A percentile compares a stretch with the other conserved stretches of the same genome.
Conservation (phyloP, 495 filamentous ascomycete species). For the Cercophora samala region DNA sequence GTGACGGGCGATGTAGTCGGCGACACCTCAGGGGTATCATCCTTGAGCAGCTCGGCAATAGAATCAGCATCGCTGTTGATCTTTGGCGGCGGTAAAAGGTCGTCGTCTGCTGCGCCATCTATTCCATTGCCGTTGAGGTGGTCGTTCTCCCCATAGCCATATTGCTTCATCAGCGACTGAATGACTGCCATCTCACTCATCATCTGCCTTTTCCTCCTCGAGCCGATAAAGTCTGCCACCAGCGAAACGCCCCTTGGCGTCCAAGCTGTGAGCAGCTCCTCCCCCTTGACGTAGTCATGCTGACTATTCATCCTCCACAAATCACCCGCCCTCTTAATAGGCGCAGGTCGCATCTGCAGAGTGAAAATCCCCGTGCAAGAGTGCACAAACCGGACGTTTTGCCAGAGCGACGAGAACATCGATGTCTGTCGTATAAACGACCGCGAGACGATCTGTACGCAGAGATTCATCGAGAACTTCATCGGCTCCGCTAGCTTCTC, state of each 20-base stretch:
- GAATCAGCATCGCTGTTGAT: conserved; percentile 33
- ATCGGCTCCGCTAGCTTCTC: conserved; percentile 77
- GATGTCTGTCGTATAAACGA: conserved; percentile 79
- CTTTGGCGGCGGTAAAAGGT: conserved; percentile 24
- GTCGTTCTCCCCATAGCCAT: conserved; percentile 37
- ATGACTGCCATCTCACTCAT: conserved; percentile 77
- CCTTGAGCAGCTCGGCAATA: conserved; percentile 48
- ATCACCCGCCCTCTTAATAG: conserved; percentile 86
- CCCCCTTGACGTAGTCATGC: conserved; percentile 90
- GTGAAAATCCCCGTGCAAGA: conserved; percentile 83
- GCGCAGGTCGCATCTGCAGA: conserved; percentile 76
- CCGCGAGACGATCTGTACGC: conserved; percentile 77
- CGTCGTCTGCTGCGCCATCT: conserved; percentile 20
- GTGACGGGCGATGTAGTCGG: not conserved
- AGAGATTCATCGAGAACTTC: conserved; percentile 74
- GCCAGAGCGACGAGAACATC: conserved; percentile 85
- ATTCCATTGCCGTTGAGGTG: conserved; percentile 27
- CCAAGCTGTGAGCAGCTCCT: conserved; percentile 81
- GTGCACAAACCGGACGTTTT: conserved; percentile 77
- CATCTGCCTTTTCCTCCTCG: conserved; percentile 65
- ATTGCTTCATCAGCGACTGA: conserved; percentile 61
- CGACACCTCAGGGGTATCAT: conserved; percentile 32
- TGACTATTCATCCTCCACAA: conserved; percentile 96
- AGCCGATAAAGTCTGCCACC: conserved; percentile 73
- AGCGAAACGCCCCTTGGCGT: conserved; percentile 84